phyloP scores from a whole-genome alignment of 305 asterid species.

The Fraxinus latifolia region DNA sequence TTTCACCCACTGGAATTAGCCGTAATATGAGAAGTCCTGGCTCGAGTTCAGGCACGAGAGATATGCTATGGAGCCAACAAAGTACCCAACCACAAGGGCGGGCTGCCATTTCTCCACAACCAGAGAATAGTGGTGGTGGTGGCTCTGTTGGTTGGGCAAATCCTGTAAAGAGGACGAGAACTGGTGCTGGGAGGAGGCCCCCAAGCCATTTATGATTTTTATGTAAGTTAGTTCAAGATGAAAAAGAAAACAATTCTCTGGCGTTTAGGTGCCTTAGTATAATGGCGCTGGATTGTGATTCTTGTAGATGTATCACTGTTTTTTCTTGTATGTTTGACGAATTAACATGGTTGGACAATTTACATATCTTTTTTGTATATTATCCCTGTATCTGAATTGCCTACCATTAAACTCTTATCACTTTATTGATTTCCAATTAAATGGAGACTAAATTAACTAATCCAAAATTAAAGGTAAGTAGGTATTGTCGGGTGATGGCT shows the following conservation, averaged over 20 bases:
- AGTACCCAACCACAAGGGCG: conserved; percentile 45
- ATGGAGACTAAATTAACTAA: neutral
- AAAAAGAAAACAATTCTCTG: neutral
- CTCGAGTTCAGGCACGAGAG: conserved; percentile 41
- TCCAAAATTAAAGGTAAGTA: neutral
- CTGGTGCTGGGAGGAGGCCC: conserved; percentile 85
- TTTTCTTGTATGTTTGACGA: neutral
- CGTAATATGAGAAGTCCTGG: conserved; percentile 66
- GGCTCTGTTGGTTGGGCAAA: conserved; percentile 85
- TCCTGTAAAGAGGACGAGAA: conserved; percentile 91
- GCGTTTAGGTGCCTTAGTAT: conserved; percentile 26
- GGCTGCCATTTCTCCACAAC: conserved; percentile 62
- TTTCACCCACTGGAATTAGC: conserved; percentile 61
- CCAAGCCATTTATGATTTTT: conserved; percentile 66
- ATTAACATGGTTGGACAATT: neutral
- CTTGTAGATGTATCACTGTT: neutral
- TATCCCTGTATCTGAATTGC: neutral
- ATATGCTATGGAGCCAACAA: conserved; percentile 47
- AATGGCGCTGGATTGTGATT: neutral
- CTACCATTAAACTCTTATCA: neutral
- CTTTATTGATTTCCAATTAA: neutral
- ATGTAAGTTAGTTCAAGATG: neutral
- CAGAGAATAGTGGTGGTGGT: conserved; percentile 48
- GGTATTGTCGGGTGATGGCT: neutral
- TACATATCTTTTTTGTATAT: neutral